Base-by-base conservation (phyloP, 116 monocot species). In the Zostera marina region DNA sequence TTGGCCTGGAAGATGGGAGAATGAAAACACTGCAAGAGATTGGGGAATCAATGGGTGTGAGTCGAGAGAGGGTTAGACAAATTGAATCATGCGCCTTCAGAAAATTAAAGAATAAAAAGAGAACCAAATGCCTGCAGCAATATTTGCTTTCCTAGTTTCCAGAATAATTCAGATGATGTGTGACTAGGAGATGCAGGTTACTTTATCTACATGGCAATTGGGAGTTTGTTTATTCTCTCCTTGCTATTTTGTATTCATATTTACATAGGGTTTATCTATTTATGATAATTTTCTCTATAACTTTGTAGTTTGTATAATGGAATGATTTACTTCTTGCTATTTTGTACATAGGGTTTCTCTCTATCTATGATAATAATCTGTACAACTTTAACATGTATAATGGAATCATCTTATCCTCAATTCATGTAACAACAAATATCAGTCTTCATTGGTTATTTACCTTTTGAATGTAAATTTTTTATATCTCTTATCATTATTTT, bases 21-120 rank as follows among this genome's bases (percentile, higher is more conserved):
- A 73, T 77, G 79, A 84, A 77, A 47, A 94, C 93, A 1, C 61
- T 82, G 26, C 93, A 94, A 59, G 93, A 94, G 66, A 94, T 88
- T 25, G 93, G 93, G 38, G 81, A 88, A 24, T 45, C 64, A 20
- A 84, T 94, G 79, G 84, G 81, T 41, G 73, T 94, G 25, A 81
- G 84, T 68, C 67, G 84, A 59, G 90, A 90, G 70, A 81, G 90
- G 65, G 73, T 90, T 61, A 59, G 81, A 56, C 90, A 90, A 59
- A 90, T 84, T 19, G 90, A 84, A 61, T 84, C 84, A 5, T 68
- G 68, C 43, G 90, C 84, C 0, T 84, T 90, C 55, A 76, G 90
- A 70, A 90, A 90, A 58, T 63, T 90, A 17, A 84, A 77, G 66
- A 81, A 70, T 65, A 84, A 81, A 67, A 90, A 66, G 74, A 84